phyloP scores from a whole-genome alignment of 139 green algal species.

The Haematococcus lacustris region DNA sequence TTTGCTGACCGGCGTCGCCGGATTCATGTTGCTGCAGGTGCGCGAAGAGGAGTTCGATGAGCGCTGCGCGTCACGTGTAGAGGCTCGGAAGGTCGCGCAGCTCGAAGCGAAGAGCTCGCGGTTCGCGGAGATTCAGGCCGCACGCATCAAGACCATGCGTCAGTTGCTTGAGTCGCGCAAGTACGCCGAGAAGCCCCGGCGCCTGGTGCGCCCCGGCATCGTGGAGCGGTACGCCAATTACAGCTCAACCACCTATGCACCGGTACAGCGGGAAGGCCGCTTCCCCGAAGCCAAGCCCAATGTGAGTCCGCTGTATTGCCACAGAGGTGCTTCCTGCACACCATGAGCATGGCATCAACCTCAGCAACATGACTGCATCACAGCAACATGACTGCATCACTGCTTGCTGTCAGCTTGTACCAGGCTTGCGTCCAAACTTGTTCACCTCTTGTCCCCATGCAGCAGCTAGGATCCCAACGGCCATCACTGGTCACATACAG shows the following conservation, averaged over 20 bases:
- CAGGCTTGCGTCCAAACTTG: no score
- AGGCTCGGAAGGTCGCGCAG: conserved; percentile 33
- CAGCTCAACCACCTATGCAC: conserved; percentile 60
- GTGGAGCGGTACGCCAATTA: conserved; percentile 60
- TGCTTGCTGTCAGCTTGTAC: no score
- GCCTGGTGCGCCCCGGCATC: conserved; percentile 33
- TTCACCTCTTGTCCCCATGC: no score
- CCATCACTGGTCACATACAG: no score
- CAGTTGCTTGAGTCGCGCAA: conserved; percentile 55
- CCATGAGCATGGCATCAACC: background rate
- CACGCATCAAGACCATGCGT: conserved; percentile 61
- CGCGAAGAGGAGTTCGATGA: conserved; percentile 58
- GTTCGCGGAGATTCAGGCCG: conserved; percentile 51
- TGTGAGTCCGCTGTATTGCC: conserved; percentile 4
- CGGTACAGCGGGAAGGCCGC: conserved; percentile 52
- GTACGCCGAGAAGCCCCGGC: conserved; percentile 42
- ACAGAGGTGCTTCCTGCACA: background rate
- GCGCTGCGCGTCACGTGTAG: conserved; percentile 21
- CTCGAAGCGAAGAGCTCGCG: conserved; percentile 21
- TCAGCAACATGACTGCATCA: background rate
- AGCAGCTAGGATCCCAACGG: no score
- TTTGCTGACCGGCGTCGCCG: background rate
- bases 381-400: background rate
- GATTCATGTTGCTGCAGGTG: conserved; percentile 14
- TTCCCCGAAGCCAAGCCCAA: conserved; percentile 49